Evolutionary conservation across 2,329 filamentous ascomycete species (phyloP), one percentile per base, ranked within the genome.

Genomic region (Talaromyces pinophilus): DNA sequence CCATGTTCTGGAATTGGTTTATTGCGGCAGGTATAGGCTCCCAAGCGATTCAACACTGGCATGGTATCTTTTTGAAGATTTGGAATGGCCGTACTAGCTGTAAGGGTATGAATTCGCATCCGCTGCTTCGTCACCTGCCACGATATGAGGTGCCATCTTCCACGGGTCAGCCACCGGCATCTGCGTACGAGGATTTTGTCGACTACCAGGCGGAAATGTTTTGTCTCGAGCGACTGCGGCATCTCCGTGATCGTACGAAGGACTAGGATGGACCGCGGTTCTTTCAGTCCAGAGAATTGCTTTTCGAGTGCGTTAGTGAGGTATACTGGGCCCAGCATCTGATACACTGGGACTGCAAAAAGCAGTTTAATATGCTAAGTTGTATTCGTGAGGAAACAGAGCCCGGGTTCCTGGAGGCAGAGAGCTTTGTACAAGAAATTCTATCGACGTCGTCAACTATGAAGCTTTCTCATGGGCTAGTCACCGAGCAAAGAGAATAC

Each of bases 21-120:
- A 55, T 65, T 22, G 67, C 65, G 3, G 48, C 50, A 17, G 33
- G 50, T 15, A 63, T 59, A 38, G 50, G 52, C 3, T 63, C 67
- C 30, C 38, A 28, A 17, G 59, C 60, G 15, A 64, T 67, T 15
- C 63, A 67, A n/a, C 17, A 54, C 33, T 68, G 64, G 67, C 67
- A 67, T 19, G 59, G 50, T 13, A 59, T 67, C 46, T 68, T 67
- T 35, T 15, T 44, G 6, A 38, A 28, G 4, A 17, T 68, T 5
- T 68, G 60, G 64, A 28, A n/a, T n/a, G 30, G 42, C 33, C 25
- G 59, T 30, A 64, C 64, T 7, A 42, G 35, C n/a, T 38, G 33
- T 33, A 8, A 46, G 2, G 64, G 67, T 5, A 50, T 62, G 10
- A 19, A 63, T 38, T 33, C 22, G 11, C 48, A 57, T 17, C 33